phyloP scores from a whole-genome alignment of 768 basidiomycete species.

The Naganishia kalamii region DNA sequence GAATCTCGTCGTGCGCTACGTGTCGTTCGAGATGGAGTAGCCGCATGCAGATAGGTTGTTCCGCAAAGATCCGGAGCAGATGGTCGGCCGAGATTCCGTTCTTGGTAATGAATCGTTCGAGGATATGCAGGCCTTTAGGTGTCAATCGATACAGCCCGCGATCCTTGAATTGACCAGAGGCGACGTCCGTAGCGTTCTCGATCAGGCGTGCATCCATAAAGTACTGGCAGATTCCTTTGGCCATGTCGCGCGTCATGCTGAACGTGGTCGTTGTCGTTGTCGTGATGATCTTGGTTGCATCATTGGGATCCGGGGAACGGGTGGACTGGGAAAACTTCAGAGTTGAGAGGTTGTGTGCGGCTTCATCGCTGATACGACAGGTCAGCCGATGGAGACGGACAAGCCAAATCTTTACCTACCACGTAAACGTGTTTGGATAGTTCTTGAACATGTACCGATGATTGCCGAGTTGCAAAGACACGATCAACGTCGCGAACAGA shows the following conservation, averaged over 20 bases:
- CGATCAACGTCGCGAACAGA: constrained; percentile 91
- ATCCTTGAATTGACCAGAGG: constrained; percentile 88
- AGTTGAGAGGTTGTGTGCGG: constrained; percentile 82
- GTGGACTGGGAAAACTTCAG: constrained; percentile 99
- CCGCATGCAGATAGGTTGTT: constrained; percentile 95
- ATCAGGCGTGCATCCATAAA: constrained; percentile 99
- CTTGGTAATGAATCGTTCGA: constrained; percentile 99
- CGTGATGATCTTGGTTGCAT: constrained; percentile 94
- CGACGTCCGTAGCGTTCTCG: constrained; percentile 88
- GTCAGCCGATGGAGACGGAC: neutral
- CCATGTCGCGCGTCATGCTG: constrained; percentile 99
- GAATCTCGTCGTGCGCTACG: constrained; percentile 90
- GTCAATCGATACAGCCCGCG: constrained; percentile 92
- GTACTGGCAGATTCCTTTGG: constrained; percentile 98
- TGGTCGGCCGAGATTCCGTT: constrained; percentile 96
- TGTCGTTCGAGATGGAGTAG: constrained; percentile 92
- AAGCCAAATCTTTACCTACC: constrained; percentile 57
- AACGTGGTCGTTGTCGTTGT: constrained; percentile 99
- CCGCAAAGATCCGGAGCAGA: constrained; percentile 76
- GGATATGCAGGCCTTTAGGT: constrained; percentile 94
- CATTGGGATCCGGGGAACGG: constrained; percentile 95
- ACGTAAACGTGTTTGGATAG: constrained; percentile 89
- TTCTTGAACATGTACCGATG: constrained; percentile 96
- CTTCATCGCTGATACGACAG: constrained; percentile 68
- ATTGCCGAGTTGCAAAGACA: constrained; percentile 76